Percentiles rank a stretch among this genome's conserved stretches.
Evolutionary conservation across 1,284 basidiomycete genomes (phyloP).

Genomic region (Cutaneotrichosporon sp.): DNA sequence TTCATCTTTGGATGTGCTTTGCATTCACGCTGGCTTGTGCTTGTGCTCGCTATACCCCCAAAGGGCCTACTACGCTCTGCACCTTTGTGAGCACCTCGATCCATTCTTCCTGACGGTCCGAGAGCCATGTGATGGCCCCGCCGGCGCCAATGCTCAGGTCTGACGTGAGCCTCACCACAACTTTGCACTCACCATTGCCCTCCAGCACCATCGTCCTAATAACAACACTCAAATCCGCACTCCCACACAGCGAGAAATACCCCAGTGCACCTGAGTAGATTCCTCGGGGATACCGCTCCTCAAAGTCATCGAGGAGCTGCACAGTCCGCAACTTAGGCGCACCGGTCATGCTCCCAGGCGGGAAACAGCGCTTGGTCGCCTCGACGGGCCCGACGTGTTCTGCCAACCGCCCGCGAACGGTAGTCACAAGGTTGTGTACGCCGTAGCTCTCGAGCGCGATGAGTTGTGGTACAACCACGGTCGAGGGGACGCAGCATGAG

Average conservation of each 20-base stretch:
- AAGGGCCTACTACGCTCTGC: conserved; percentile 48
- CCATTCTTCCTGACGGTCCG: conserved; percentile 84
- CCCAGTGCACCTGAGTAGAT: conserved; percentile 95
- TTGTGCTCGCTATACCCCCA: conserved; percentile 13
- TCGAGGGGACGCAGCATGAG: conserved; percentile 66
- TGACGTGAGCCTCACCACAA: conserved; percentile 1
- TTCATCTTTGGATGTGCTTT: too few relatives aligned
- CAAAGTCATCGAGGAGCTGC: conserved; percentile 80
- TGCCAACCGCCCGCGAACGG: conserved; percentile 69
- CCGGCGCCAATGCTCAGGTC: conserved; percentile 70
- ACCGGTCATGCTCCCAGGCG: conserved; percentile 97
- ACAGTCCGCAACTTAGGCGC: conserved; percentile 93
- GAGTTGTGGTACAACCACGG: conserved; percentile 78
- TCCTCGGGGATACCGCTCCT: conserved; percentile 64
- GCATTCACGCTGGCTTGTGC: background rate
- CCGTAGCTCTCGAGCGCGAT: conserved; percentile 91
- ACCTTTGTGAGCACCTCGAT: conserved; percentile 88
- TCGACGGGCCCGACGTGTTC: conserved; percentile 62
- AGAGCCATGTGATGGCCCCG: conserved; percentile 92
- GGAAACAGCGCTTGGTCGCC: conserved; percentile 73
- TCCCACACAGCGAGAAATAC: conserved; percentile 85
- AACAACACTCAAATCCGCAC: conserved; percentile 90
- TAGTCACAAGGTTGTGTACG: conserved; percentile 95
- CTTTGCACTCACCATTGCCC: conserved; percentile 55
- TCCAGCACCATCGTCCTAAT: conserved; percentile 88